These are phyloP conservation scores for Populus simonii DNA, from an alignment of 345 rosid genomes.

Conservation along the genomic window DNA sequence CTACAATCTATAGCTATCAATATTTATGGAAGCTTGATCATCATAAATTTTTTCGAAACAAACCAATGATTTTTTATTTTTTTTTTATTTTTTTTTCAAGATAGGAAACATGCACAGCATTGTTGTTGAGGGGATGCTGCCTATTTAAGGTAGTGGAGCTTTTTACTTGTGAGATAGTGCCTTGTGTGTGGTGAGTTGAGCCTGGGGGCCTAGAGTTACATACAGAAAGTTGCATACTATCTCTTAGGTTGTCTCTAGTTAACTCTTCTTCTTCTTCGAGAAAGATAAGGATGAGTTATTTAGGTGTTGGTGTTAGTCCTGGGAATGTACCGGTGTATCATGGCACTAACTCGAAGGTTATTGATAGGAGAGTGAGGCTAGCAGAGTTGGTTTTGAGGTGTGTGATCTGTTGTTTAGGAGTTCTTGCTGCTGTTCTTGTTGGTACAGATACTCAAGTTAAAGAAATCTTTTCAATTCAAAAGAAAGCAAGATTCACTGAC, in stretches of 20 bases:
- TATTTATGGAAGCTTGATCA: too few relatives aligned
- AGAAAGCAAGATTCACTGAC: constrained; percentile 75
- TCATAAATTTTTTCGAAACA: too few relatives aligned
- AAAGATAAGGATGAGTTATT: constrained; percentile 44
- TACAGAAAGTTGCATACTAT: neutral
- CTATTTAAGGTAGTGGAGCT: neutral
- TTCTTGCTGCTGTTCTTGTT: constrained; percentile 60
- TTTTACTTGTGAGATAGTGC: neutral
- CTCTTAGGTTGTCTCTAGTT: neutral
- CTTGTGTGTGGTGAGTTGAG: neutral
- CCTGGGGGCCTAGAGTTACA: neutral
- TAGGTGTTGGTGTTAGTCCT: constrained; percentile 67
- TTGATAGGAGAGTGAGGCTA: constrained; percentile 64
- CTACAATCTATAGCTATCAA: too few relatives aligned
- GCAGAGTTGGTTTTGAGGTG: constrained; percentile 76
- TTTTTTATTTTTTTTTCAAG: neutral
- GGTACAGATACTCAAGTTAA: constrained; percentile 70
- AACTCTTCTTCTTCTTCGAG: neutral
- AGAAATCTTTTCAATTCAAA: constrained; percentile 66
- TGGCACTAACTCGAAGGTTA: constrained; percentile 47
- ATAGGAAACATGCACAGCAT: neutral
- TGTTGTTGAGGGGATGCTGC: neutral
- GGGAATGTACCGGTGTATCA: constrained; percentile 55
- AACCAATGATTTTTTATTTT: neutral
- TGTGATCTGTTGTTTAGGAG: constrained; percentile 51